phyloP scores from a whole-genome alignment of 495 filamentous ascomycete genomes.

The Xylaria scruposa region DNA sequence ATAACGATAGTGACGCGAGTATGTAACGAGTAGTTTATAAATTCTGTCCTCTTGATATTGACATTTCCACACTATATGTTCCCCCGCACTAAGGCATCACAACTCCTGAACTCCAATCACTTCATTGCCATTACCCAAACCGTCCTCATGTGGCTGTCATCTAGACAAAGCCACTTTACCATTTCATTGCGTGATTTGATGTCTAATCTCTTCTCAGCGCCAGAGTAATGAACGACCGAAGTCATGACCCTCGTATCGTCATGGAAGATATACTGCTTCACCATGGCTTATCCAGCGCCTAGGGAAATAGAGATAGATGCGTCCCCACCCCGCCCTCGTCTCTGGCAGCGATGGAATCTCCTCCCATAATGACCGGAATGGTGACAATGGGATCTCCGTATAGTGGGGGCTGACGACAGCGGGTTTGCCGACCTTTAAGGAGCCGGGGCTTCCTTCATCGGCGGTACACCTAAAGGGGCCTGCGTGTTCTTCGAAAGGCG shows the following conservation, averaged over 20 bases:
- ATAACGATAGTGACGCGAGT: neutral
- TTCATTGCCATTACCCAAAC: neutral
- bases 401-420: slow-evolving; percentile 30
- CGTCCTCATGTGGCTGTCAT: slow-evolving; percentile 26
- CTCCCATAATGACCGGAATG: slow-evolving; percentile 34
- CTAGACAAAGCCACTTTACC: slow-evolving; percentile 36
- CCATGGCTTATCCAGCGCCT: slow-evolving; percentile 23
- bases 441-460: slow-evolving; percentile 42
- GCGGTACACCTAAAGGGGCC: slow-evolving; percentile 33
- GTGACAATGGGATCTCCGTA: slow-evolving; percentile 39
- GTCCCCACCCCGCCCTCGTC: slow-evolving; percentile 29
- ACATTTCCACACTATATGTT: neutral
- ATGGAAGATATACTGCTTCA: neutral
- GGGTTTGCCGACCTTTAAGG: slow-evolving; percentile 31
- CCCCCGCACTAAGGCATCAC: neutral
- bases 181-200: neutral
- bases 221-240: neutral
- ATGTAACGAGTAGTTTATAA: neutral
- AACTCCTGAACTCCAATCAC: slow-evolving; percentile 18
- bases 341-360: slow-evolving; percentile 18
- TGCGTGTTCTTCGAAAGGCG: slow-evolving; percentile 24
- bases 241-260: neutral
- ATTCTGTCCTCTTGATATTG: neutral
- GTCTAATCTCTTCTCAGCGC: neutral
- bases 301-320: slow-evolving; percentile 30